These are phyloP conservation scores for Pulchroboletus neoregius DNA, from an alignment of 1,284 basidiomycete species.

Conservation along the genomic window DNA sequence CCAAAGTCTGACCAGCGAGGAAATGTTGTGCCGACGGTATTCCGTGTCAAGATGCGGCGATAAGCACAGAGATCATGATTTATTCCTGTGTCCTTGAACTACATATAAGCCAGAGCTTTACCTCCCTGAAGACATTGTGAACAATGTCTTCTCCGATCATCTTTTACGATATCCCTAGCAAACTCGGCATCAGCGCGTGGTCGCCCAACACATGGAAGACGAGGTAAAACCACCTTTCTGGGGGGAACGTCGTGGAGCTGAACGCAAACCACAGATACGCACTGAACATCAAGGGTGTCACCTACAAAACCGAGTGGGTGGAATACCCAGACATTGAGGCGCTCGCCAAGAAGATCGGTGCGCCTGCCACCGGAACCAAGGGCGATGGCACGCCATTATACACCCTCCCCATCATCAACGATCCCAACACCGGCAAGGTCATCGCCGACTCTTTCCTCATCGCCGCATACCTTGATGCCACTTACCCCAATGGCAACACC, in stretches of 20 bases:
- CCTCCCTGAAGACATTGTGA: neutral
- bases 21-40: neutral
- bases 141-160: conserved; percentile 25
- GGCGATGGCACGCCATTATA: conserved; percentile 31
- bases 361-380: conserved; percentile 26
- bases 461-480: conserved; percentile 37
- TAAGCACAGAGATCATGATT: conserved; percentile 1
- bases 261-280: conserved; percentile 28
- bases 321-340: conserved; percentile 38
- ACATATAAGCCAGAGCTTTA: conserved; percentile 17
- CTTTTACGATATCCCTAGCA: conserved; percentile 31
- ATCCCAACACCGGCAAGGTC: conserved; percentile 27
- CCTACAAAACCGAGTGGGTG: conserved; percentile 39
- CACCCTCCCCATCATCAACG: conserved; percentile 39
- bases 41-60: neutral
- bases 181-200: conserved; percentile 26
- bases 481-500: conserved; percentile 29
- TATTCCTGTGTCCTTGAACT: neutral
- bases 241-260: neutral
- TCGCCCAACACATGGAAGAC: conserved; percentile 33
- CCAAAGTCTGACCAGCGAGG: neutral
- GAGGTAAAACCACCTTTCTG: conserved; percentile 13
- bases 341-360: conserved; percentile 31
- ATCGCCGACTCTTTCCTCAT: conserved; percentile 37
- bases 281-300: conserved; percentile 39